A percentile compares a stretch with the other conserved stretches of the same genome.
phyloP scores from a whole-genome alignment of 495 filamentous ascomycete species.

The Chaetomium tenue region DNA sequence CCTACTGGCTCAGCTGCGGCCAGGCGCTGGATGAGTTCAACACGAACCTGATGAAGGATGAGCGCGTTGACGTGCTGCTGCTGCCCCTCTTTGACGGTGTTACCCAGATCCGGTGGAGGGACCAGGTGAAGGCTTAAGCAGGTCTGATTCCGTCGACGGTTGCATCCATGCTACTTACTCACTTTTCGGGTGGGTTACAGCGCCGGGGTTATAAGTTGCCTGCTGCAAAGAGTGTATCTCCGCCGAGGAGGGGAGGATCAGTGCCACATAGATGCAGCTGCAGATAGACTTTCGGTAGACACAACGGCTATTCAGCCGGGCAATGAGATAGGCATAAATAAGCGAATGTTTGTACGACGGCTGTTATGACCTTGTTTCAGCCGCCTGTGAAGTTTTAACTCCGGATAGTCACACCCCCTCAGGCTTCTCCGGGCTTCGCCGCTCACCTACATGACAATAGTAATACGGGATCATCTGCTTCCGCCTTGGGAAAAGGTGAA shows the following conservation, averaged over 20 bases:
- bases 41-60: background rate
- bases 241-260: too few species aligned
- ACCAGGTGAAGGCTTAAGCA: background rate
- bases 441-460: too few species aligned
- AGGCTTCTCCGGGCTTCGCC: background rate
- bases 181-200: background rate
- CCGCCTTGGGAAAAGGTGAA: background rate
- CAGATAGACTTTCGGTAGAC: too few species aligned
- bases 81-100: background rate
- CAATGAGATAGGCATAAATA: background rate
- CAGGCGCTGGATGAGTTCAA: background rate
- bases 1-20: conserved; percentile 1
- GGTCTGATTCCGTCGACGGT: background rate
- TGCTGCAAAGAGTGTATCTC: background rate
- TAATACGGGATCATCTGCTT: background rate
- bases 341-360: background rate
- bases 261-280: too few species aligned
- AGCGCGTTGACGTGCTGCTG: background rate
- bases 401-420: background rate
- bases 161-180: background rate
- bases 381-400: too few species aligned
- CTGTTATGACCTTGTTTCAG: too few species aligned
- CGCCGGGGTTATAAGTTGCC: background rate
- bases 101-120: background rate
- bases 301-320: background rate